Evolutionary conservation across 208 protist species (phyloP), one percentile per base, ranked within the genome.

Genomic region (Leishmania turanica): DNA sequence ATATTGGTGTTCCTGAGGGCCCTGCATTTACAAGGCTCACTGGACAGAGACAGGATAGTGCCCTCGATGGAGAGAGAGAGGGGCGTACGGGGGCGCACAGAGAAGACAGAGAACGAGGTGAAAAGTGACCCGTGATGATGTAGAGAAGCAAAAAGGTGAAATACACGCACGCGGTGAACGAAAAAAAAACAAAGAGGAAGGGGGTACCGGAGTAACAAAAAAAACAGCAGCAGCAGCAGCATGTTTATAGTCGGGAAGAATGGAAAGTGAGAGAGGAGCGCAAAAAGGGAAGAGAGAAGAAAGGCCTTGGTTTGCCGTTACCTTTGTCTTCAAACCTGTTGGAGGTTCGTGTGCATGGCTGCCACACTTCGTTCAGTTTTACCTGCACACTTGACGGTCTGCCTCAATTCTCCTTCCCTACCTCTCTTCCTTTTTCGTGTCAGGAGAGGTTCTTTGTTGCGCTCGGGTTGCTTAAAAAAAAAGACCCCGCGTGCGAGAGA

Each of bases 181-280:
- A 9, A 2, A 49, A 31, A 51, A 54, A 51, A 54, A 37, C 37
- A 49, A 9, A 19, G 65, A 40, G 42, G 5, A 27, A 21, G 58
- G 40, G 68, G 5, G 37, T n/a, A 11, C 13, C 40, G 68, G 64
- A 42, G 7, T 6, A 49, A 64, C 13, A 54, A 37, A n/a, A n/a
- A n/a, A n/a, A n/a, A n/a, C n/a, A n/a, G n/a, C n/a, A n/a, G n/a
- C n/a, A n/a, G n/a, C 5, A 73, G 69, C 31, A 73, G 69, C 69
- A 73, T 37, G 69, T 73, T 73, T 54, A 73, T 73, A 73, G 21
- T 73, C 69, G 34, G 13, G 17, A 7, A 31, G 27, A 54, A 53
- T 34, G 37, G 3, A 45, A 73, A 51, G 45, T 54, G 9, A 51
- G 42, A 49, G 37, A 9, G 37, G 19, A 54, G 0, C 45, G 37